Evolutionary conservation across 176 grass and related monocot species (phyloP).

Genomic region (Juncus inflexus): DNA sequence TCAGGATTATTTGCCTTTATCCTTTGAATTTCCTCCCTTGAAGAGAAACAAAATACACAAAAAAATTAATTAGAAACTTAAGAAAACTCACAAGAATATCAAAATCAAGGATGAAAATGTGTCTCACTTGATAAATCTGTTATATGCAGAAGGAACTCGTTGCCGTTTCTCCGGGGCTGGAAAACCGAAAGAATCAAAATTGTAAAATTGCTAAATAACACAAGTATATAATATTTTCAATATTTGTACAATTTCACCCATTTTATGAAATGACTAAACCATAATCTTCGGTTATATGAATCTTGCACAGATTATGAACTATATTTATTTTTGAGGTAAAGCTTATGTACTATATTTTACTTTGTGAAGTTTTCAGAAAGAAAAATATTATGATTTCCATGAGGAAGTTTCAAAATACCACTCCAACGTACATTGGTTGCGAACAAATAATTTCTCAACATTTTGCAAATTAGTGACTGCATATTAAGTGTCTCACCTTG

Average conservation of each 20-base stretch:
- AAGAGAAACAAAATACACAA: conserved; percentile 1
- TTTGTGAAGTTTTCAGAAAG: too few relatives aligned
- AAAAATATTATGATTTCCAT: too few relatives aligned
- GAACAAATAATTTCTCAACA: too few relatives aligned
- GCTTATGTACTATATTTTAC: too few relatives aligned
- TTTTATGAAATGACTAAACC: too few relatives aligned
- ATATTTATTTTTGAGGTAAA: too few relatives aligned
- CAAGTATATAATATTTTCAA: conserved; percentile 3
- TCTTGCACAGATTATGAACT: too few relatives aligned
- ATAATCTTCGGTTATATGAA: too few relatives aligned
- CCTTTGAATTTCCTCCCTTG: conserved; percentile 88
- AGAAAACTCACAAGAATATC: conserved; percentile 13
- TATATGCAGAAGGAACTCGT: conserved; percentile 89
- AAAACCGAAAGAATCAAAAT: conserved; percentile 12
- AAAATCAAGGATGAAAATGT: not conserved
- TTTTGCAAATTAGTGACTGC: too few relatives aligned
- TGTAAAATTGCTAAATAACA: conserved; percentile 10
- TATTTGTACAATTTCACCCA: not conserved
- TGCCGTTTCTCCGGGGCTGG: conserved; percentile 85
- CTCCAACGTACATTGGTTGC: too few relatives aligned
- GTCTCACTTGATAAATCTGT: conserved; percentile 95
- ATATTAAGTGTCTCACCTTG: too few relatives aligned
- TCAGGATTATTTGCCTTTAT: conserved; percentile 92
- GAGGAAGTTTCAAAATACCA: too few relatives aligned
- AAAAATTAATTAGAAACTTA: not conserved